Evolutionary conservation across 495 filamentous ascomycete genomes (phyloP).

Genomic region (Staphylotrichum tortipilum): DNA sequence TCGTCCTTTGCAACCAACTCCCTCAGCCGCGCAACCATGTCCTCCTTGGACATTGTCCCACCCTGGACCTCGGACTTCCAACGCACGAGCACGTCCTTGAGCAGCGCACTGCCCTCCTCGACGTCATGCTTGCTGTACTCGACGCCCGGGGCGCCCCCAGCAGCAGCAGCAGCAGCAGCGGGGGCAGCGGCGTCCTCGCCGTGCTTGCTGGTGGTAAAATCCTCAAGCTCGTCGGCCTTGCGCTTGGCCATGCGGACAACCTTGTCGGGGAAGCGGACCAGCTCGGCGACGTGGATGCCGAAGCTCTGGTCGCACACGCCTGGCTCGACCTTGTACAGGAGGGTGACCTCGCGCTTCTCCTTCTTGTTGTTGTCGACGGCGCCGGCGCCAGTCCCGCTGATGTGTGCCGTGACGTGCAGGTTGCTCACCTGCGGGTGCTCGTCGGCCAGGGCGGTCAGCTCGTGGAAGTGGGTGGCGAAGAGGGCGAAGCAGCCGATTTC

Average conservation of each 20-base stretch:
- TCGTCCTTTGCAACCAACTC: constrained; percentile 65
- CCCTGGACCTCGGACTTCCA: constrained; percentile 81
- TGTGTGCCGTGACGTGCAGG: constrained; percentile 91
- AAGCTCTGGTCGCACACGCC: constrained; percentile 96
- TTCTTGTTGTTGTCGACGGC: constrained; percentile 16
- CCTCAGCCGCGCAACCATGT: constrained; percentile 71
- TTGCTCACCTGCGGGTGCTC: constrained; percentile 82
- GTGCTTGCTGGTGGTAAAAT: constrained; percentile 69
- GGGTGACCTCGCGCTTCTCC: constrained; percentile 72
- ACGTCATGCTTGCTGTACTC: constrained; percentile 73
- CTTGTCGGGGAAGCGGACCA: constrained; percentile 95
- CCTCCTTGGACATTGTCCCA: constrained; percentile 55
- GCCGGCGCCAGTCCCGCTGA: constrained; percentile 48
- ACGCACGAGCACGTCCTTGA: constrained; percentile 75
- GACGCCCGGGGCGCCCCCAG: constrained; percentile 27
- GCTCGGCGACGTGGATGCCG: constrained; percentile 95
- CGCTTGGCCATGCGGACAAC: constrained; percentile 97
- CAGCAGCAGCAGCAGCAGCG: constrained; percentile 17
- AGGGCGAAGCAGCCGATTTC: constrained; percentile 89
- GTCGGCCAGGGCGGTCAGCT: constrained; percentile 83
- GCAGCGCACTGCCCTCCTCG: constrained; percentile 75
- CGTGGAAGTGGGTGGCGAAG: constrained; percentile 98
- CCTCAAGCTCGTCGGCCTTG: constrained; percentile 95
- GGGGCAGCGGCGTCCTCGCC: constrained; percentile 46
- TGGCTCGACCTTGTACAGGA: constrained; percentile 91